A percentile compares a stretch with the other conserved stretches of the same genome.
phyloP scores from a whole-genome alignment of 768 basidiomycete genomes.

The Russula brevipes region DNA sequence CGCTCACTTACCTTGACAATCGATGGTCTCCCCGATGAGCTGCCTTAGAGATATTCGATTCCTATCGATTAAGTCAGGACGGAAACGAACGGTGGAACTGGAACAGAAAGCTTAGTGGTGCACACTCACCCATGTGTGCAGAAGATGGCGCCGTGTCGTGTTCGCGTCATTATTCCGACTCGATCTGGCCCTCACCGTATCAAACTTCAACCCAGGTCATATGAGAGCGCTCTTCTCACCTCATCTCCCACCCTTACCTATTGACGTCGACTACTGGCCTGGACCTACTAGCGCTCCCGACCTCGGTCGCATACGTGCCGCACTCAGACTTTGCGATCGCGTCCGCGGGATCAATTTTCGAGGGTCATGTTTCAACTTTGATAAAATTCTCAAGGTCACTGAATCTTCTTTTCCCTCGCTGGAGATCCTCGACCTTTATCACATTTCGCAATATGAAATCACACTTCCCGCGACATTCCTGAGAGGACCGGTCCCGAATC shows the following conservation, averaged over 20 bases:
- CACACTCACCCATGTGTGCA: slow-evolving; percentile 5
- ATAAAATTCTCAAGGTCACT: background rate
- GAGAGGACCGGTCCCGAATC: background rate
- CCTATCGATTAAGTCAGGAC: too few relatives aligned
- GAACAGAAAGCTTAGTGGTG: slow-evolving; percentile 23
- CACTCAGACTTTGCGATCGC: background rate
- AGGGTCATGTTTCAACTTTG: background rate
- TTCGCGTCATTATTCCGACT: background rate
- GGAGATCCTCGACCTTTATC: background rate
- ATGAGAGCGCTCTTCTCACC: background rate
- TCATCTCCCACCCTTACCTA: background rate
- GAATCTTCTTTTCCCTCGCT: background rate
- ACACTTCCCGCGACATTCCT: background rate
- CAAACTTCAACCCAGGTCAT: background rate
- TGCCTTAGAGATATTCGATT: too few relatives aligned
- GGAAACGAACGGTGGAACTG: too few relatives aligned
- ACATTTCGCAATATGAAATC: rapidly evolving
- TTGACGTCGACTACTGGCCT: background rate
- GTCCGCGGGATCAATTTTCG: background rate
- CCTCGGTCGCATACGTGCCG: background rate
- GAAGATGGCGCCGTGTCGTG: background rate
- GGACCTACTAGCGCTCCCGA: background rate
- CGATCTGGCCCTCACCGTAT: background rate
- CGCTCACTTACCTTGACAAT: too few relatives aligned
- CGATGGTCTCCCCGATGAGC: too few relatives aligned